Evolutionary conservation across 495 filamentous ascomycete species (phyloP).

Genomic region (Penicillium fimorum): DNA sequence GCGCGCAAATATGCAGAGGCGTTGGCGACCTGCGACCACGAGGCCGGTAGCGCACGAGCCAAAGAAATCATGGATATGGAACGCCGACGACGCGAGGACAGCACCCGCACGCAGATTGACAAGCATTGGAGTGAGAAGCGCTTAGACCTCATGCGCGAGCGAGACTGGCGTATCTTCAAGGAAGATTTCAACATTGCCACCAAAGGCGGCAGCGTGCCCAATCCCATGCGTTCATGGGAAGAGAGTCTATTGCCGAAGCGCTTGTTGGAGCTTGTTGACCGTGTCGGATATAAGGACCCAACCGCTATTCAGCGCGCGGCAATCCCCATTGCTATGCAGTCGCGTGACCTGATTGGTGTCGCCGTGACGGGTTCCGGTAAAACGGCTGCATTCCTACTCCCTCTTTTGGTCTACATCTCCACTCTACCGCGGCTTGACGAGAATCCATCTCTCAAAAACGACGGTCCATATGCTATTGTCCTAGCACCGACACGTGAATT

Average conservation of each 20-base stretch:
- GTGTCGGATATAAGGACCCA: constrained; percentile 91
- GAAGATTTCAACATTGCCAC: constrained; percentile 98
- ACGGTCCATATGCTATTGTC: constrained; percentile 94
- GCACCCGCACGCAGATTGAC: constrained; percentile 66
- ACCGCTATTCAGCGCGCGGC: constrained; percentile 90
- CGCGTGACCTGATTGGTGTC: constrained; percentile 93
- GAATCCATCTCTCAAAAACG: constrained; percentile 75
- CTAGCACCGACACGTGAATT: constrained; percentile 97
- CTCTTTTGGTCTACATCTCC: constrained; percentile 94
- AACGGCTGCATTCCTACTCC: constrained; percentile 92
- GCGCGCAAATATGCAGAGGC: constrained; percentile 74
- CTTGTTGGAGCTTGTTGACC: constrained; percentile 76
- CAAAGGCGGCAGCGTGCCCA: constrained; percentile 86
- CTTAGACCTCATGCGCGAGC: constrained; percentile 92
- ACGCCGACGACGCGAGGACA: constrained; percentile 71
- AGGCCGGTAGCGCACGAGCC: constrained; percentile 75
- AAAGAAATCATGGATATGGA: constrained; percentile 87
- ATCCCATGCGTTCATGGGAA: constrained; percentile 94
- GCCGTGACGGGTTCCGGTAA: constrained; percentile 99
- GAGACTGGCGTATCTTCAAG: constrained; percentile 99
- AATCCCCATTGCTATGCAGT: constrained; percentile 93
- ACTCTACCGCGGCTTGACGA: constrained; percentile 84
- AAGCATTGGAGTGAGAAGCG: constrained; percentile 99
- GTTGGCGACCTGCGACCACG: constrained; percentile 72
- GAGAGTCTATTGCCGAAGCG: constrained; percentile 80